A percentile compares a stretch with the other conserved stretches of the same genome.
Evolutionary conservation across 2,329 filamentous ascomycete genomes (phyloP).

Genomic region (Aspergillus texensis): DNA sequence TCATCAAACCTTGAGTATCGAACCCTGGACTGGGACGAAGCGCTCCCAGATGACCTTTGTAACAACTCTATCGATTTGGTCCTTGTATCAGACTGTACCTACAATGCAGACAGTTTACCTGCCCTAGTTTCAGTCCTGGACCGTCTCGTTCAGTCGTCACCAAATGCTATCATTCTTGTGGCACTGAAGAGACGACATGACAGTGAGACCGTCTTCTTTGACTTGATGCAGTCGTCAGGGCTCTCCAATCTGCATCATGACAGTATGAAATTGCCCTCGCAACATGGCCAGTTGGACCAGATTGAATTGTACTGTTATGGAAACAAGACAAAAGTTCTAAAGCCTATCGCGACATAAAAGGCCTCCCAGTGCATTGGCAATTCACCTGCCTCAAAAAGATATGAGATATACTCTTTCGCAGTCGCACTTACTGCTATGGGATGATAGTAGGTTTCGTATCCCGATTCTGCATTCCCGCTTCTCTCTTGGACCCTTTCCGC

Average conservation of each 20-base stretch:
- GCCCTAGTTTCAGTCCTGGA: constrained; percentile 62
- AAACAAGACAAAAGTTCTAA: constrained; percentile 6
- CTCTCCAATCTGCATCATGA: constrained; percentile 38
- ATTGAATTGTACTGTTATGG: constrained; percentile 44
- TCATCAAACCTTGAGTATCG: constrained; percentile 51
- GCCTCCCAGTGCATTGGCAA: not conserved
- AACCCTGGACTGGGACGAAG: constrained; percentile 66
- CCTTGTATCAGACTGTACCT: constrained; percentile 71
- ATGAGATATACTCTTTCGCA: not conserved
- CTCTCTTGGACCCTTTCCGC: not conserved
- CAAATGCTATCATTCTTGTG: constrained; percentile 57
- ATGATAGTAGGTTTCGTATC: not conserved
- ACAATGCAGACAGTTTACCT: constrained; percentile 69
- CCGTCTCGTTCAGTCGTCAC: constrained; percentile 51
- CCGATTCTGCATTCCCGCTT: not conserved
- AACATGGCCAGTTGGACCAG: constrained; percentile 37
- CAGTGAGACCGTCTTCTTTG: constrained; percentile 68
- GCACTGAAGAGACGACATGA: constrained; percentile 70
- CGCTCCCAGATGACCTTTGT: constrained; percentile 48
- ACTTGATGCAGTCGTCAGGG: constrained; percentile 53
- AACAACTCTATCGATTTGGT: constrained; percentile 57
- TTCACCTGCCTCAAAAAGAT: not conserved
- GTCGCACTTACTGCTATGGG: not conserved
- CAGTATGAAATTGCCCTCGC: constrained; percentile 39
- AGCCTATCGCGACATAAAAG: not conserved